These are phyloP conservation scores for Cymbidium sinense DNA, from an alignment of 106 monocot genomes.

Conservation along the genomic window DNA sequence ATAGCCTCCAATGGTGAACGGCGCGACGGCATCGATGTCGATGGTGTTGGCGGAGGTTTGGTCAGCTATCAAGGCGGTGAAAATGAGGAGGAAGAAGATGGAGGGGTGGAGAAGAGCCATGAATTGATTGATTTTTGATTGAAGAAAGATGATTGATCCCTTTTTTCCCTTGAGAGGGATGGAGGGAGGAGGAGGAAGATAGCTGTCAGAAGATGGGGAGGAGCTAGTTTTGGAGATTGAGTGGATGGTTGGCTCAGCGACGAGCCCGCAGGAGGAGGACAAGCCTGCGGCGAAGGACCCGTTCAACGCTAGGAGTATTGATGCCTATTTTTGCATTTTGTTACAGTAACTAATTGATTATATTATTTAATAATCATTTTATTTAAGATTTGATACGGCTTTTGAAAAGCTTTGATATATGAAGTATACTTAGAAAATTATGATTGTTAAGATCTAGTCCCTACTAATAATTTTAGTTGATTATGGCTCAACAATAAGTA, in stretches of 20 bases:
- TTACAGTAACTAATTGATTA: neutral
- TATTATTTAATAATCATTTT: neutral
- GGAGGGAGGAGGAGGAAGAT: slow-evolving; percentile 1
- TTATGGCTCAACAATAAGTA: too few relatives aligned
- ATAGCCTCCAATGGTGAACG: neutral
- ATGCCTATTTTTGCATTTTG: neutral
- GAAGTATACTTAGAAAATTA: too few relatives aligned
- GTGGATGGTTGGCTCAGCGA: slow-evolving; percentile 1
- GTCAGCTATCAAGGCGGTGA: neutral
- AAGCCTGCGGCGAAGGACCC: neutral
- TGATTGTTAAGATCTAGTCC: too few relatives aligned
- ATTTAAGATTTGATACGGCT: neutral
- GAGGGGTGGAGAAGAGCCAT: slow-evolving; percentile 1
- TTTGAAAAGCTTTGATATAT: neutral
- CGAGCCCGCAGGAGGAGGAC: neutral
- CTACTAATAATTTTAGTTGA: too few relatives aligned
- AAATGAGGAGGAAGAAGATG: slow-evolving; percentile 1
- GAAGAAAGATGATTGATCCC: neutral
- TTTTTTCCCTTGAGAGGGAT: neutral
- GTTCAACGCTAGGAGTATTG: neutral
- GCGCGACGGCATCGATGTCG: neutral
- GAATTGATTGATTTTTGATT: neutral
- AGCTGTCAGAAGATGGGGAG: neutral
- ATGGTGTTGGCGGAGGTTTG: neutral
- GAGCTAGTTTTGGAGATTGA: neutral